Evolutionary conservation across 1,284 basidiomycete species (phyloP), one percentile per base, ranked within the genome.

Genomic region (Fistulina hepatica): DNA sequence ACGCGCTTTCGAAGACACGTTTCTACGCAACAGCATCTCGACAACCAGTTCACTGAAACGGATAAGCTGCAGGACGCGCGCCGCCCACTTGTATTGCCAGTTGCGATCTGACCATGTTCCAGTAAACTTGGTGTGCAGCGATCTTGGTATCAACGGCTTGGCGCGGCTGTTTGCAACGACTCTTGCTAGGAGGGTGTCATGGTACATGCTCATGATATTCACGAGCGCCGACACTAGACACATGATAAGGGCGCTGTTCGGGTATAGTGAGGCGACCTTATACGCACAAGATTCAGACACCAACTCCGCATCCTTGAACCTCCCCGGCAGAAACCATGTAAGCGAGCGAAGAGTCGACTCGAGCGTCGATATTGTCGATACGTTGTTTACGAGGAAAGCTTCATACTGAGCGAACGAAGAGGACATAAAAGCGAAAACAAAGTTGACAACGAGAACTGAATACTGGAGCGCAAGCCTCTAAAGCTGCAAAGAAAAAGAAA

Each of bases 271-370:
- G n/a, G n/a, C n/a, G n/a, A n/a, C 82, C 89, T 75, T 50, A 92
- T 90, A 65, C 54, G 83, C 76, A n/a, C n/a, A n/a, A n/a, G n/a
- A n/a, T 71, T 93, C 91, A 24, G 85, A 90, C 39, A 83, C 88
- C 41, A 97, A 67, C 58, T 97, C 93, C 38, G 92, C 89, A 69
- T 97, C 93, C 57, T 91, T 90, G 73, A 97, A 97, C 44, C 92
- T 74, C 46, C 92, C 93, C 15, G 93, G 92, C 17, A 97, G 69
- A 49, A 97, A 81, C 86, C 91, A 97, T 25, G 90, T 93, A 48
- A 95, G 64, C 43, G 88, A 92, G 42, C 90, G 71, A 46, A 97
- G 63, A 9, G 84, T 80, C 23, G 84, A 89, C 60, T 97, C 92
- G 47, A 95, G 67, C 10, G 84, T 79, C 13, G 82, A 82, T 42